Conservation (phyloP, 2,329 filamentous ascomycete genomes). For the Zymoseptoria crescenta region DNA sequence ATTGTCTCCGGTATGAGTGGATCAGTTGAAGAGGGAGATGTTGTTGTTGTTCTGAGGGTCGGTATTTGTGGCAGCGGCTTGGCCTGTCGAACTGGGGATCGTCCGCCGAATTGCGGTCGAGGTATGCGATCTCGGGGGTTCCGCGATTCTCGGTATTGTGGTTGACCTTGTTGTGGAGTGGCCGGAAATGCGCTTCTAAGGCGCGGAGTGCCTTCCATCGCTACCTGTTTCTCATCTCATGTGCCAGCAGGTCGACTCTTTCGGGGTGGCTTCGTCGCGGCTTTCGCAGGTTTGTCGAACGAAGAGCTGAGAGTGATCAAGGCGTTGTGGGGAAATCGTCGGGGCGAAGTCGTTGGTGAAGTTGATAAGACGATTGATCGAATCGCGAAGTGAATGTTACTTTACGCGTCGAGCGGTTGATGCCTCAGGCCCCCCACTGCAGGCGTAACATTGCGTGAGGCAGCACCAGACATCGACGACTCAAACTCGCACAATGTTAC, state of each 20-base stretch:
- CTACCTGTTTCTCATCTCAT: slow-evolving; percentile 3
- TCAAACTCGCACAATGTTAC: neutral
- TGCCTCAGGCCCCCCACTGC: neutral
- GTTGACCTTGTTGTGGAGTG: slow-evolving; percentile 47
- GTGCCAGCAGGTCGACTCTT: neutral
- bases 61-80: slow-evolving; percentile 18
- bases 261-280: neutral
- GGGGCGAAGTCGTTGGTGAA: neutral
- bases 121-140: neutral
- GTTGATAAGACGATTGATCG: neutral
- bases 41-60: slow-evolving; percentile 10
- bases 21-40: slow-evolving; percentile 22
- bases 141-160: slow-evolving; percentile 3
- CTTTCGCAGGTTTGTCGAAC: neutral
- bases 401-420: neutral
- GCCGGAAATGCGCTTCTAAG: slow-evolving; percentile 74
- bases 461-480: neutral
- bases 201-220: slow-evolving; percentile 74
- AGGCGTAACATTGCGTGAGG: neutral
- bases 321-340: neutral
- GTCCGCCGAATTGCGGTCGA: slow-evolving; percentile 6
- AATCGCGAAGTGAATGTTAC: neutral
- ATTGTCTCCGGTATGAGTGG: slow-evolving; percentile 75
- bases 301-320: neutral
- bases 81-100: slow-evolving; percentile 24